Percentiles rank a stretch among this genome's conserved stretches.
Conservation (phyloP, 352 stramenopile genomes). For the Globisporangium splendens region DNA sequence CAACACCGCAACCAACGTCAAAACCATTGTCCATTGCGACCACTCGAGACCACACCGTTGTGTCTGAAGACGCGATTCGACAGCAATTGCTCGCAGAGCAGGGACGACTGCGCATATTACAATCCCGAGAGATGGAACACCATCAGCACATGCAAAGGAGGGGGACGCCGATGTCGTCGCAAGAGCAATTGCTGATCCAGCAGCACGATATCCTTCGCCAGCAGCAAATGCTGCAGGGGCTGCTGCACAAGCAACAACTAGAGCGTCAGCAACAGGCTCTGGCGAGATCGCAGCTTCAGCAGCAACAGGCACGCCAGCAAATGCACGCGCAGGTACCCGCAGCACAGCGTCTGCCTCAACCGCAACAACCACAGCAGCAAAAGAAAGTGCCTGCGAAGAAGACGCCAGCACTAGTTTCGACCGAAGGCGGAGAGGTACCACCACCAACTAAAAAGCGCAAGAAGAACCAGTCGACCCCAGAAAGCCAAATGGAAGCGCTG, state of each 20-base stretch:
- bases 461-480: slow-evolving; percentile 30
- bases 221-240: slow-evolving; percentile 36
- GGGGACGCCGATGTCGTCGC: slow-evolving; percentile 17
- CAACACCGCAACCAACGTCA: not conserved
- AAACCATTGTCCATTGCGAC: slow-evolving; percentile 4
- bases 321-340: not conserved
- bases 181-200: slow-evolving; percentile 33
- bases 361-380: slow-evolving; percentile 9
- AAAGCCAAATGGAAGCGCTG: slow-evolving; percentile 62
- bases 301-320: slow-evolving; percentile 16
- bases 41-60: slow-evolving; percentile 5
- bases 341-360: not conserved
- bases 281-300: slow-evolving; percentile 9
- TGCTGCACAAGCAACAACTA: slow-evolving; percentile 35
- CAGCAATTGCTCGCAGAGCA: slow-evolving; percentile 46
- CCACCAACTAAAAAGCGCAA: slow-evolving; percentile 34
- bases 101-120: slow-evolving; percentile 33
- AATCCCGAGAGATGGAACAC: slow-evolving; percentile 32
- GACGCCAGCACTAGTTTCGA: slow-evolving; percentile 3
- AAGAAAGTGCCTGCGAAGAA: slow-evolving; percentile 5
- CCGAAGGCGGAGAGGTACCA: not conserved
- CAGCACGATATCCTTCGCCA: slow-evolving; percentile 49
- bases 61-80: slow-evolving; percentile 33
- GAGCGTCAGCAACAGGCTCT: slow-evolving; percentile 12
- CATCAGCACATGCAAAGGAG: slow-evolving; percentile 14